Conservation (phyloP, 371 early-diverging fungal species). For the Mortierella sp. region DNA sequence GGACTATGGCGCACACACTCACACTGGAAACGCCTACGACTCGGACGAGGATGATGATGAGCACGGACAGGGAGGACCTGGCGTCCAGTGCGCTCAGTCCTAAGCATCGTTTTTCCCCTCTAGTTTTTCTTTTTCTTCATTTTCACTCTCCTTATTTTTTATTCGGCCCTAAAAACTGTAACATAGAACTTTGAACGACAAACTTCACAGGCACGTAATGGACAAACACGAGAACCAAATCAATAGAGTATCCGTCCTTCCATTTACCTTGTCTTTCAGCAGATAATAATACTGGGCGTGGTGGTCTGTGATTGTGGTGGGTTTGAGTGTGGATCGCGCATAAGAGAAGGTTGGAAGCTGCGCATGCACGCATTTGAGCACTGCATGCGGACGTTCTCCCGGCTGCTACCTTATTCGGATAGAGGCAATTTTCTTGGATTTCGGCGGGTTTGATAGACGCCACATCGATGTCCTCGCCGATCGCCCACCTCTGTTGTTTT, state of each 20-base stretch:
- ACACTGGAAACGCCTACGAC: conserved; percentile 62
- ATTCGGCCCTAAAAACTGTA: conserved; percentile 9
- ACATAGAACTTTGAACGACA: not conserved
- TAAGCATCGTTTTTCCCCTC: conserved; percentile 11
- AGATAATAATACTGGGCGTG: not conserved
- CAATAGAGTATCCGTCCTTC: not conserved
- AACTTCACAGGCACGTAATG: not conserved
- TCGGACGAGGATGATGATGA: conserved; percentile 75
- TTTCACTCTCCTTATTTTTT: not conserved
- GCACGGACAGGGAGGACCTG: conserved; percentile 78
- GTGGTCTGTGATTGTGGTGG: not conserved
- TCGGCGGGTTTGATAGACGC: not conserved
- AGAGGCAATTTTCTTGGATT: not conserved
- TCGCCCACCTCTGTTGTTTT: too few species aligned
- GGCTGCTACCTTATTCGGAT: not conserved
- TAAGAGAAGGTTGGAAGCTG: not conserved
- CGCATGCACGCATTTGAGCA: not conserved
- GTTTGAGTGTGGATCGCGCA: not conserved
- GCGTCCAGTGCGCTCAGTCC: conserved; percentile 95
- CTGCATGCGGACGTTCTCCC: not conserved
- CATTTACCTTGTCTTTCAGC: not conserved
- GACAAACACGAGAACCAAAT: not conserved
- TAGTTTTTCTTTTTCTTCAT: not conserved
- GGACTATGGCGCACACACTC: conserved; percentile 77
- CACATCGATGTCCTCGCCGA: not conserved